phyloP scores from a whole-genome alignment of 2,329 filamentous ascomycete genomes.

The Trichoderma koningii region DNA sequence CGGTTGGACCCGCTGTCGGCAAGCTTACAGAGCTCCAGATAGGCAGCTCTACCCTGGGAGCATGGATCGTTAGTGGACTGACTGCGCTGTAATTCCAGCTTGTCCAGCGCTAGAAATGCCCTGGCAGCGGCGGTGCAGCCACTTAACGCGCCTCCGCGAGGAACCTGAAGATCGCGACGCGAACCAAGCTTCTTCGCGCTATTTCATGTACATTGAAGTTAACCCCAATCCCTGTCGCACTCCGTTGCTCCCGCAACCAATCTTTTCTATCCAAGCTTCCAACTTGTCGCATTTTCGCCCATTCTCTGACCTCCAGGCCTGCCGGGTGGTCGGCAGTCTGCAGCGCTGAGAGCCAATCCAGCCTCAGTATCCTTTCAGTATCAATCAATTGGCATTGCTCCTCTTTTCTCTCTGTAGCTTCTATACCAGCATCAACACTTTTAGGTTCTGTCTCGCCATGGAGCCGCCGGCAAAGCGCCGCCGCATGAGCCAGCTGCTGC shows the following conservation, averaged over 20 bases:
- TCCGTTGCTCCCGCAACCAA: constrained; percentile 27
- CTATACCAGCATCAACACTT: not conserved
- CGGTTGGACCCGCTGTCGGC: not conserved
- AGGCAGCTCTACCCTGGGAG: not conserved
- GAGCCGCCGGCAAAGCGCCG: constrained; percentile 62
- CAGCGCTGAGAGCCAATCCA: not conserved
- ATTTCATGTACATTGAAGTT: not conserved
- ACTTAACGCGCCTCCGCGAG: constrained; percentile 28
- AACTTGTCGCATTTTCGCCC: constrained; percentile 21
- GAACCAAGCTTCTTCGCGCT: constrained; percentile 15
- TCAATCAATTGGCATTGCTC: constrained; percentile 6
- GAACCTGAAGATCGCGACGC: constrained; percentile 26
- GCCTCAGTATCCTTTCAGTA: constrained; percentile 8
- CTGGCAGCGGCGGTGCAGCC: constrained; percentile 12
- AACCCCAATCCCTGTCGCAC: not conserved
- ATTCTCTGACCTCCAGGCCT: not conserved
- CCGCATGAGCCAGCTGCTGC: constrained; percentile 51
- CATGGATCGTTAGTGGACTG: not conserved
- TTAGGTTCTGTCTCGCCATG: constrained; percentile 46
- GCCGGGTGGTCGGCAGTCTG: not conserved
- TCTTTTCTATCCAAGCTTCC: not conserved
- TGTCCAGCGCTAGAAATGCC: not conserved
- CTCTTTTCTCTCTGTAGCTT: not conserved
- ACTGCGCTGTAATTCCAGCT: not conserved
- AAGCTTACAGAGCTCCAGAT: not conserved